Evolutionary conservation across 495 filamentous ascomycete genomes (phyloP), one percentile per base, ranked within the genome.

Genomic region (Astrothelium macrocarpum): DNA sequence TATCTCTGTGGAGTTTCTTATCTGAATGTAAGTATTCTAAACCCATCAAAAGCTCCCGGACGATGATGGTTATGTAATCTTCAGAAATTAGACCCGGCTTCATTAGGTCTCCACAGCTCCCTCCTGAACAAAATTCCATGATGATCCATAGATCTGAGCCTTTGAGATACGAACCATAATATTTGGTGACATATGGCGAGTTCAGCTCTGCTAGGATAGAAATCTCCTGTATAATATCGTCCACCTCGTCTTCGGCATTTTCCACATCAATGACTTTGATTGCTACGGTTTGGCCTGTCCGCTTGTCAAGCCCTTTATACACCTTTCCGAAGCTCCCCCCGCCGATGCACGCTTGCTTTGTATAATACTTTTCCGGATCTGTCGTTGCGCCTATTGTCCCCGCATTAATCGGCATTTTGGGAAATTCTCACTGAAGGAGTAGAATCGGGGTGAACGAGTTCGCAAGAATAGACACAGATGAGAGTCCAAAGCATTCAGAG

Each of bases 91-190:
- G 79, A 18, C 90, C 95, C n/a, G 91, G 87, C 87, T 95, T 96
- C 62, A 97, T 80, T 79, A 97, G 71, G 74, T 97, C 93, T 39
- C 95, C 80, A 74, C 93, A 96, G 16, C 91, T 96, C 43, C 93
- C 93, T 62, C 93, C 93, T 0, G 92, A 92, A 34, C 96, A 80
- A 71, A 88, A 98, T 76, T 98, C 94, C 94, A 98, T 98, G 59
- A 98, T 91, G 71, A 98, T 98, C 94, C 94, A 98, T 76, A 98
- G 77, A 75, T 98, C 96, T 68, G 90, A 88, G 32, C 94, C 94
- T 68, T 91, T 87, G 23, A 97, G 79, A 74, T 96, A 98, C 72
- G 91, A 95, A 20, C 90, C 89, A 75, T 91, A 93, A 81, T 98
- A 98, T 70, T 95, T 90, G 32, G 94, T 96, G 71, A 98, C 93